These are phyloP conservation scores for Paecilomyces fulvus DNA, from an alignment of 2,329 filamentous ascomycete species.

Conservation along the genomic window DNA sequence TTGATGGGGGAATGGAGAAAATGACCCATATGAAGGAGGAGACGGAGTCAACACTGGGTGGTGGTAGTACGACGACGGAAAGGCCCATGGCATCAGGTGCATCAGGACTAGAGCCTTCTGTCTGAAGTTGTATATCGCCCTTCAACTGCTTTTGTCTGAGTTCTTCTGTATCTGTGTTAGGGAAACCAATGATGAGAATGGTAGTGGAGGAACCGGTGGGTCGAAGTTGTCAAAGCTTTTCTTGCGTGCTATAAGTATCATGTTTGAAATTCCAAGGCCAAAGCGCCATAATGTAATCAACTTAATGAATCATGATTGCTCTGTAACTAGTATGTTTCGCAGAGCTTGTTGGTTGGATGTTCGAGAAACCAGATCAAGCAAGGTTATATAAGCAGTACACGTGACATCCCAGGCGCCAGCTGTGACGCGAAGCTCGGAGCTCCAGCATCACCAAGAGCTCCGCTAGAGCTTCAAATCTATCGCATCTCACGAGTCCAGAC, in stretches of 20 bases:
- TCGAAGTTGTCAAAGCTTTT: background rate
- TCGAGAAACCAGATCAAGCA: background rate
- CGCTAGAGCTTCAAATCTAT: conserved; percentile 10
- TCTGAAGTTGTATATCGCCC: background rate
- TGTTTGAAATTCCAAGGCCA: background rate
- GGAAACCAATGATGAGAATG: background rate
- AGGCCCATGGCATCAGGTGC: background rate
- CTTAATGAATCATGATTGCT: background rate
- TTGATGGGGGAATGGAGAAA: background rate
- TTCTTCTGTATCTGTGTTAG: background rate
- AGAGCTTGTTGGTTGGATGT: background rate
- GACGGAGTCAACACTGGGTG: background rate
- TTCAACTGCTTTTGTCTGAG: background rate
- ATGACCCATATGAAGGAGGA: background rate
- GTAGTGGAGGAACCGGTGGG: background rate
- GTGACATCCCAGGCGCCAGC: conserved; percentile 23
- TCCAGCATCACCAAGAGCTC: conserved; percentile 20
- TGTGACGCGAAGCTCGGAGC: conserved; percentile 26
- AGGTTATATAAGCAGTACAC: conserved; percentile 8
- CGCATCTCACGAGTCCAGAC: background rate
- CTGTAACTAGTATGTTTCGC: background rate
- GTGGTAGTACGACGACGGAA: background rate
- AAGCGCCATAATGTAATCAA: background rate
- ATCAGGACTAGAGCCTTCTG: background rate
- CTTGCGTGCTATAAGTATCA: background rate